These are phyloP conservation scores for Wickerhamiella azyma DNA, from an alignment of 805 yeast species.

Conservation along the genomic window DNA sequence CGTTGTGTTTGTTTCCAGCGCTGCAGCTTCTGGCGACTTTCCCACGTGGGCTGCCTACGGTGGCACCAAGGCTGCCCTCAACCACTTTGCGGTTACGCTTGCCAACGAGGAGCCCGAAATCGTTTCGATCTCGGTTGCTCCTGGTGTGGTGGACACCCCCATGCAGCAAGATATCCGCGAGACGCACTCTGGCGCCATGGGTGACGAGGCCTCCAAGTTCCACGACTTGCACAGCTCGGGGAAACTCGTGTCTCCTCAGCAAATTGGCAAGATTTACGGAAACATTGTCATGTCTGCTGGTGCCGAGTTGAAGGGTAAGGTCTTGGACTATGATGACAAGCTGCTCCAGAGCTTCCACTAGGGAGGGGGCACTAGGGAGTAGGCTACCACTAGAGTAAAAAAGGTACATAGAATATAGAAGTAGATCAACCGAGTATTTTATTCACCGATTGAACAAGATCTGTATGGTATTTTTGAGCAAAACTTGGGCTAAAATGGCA, in stretches of 20 bases:
- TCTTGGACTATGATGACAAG: conserved; percentile 37
- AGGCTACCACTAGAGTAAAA: too few species aligned
- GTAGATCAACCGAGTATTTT: too few species aligned
- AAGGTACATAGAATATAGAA: too few species aligned
- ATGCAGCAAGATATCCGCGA: conserved; percentile 80
- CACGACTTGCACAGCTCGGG: conserved; percentile 43
- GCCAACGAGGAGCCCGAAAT: conserved; percentile 54
- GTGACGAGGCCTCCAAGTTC: conserved; percentile 45
- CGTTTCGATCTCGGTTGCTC: conserved; percentile 64
- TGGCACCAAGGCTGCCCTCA: conserved; percentile 79
- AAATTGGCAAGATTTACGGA: conserved; percentile 60
- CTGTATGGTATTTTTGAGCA: background rate
- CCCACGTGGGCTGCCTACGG: conserved; percentile 89
- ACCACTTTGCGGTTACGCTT: conserved; percentile 55
- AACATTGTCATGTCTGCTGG: conserved; percentile 54
- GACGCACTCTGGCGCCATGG: conserved; percentile 47
- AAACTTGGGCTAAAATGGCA: background rate
- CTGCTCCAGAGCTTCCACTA: conserved; percentile 8
- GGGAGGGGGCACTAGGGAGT: too few species aligned
- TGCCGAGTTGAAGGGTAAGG: conserved; percentile 47
- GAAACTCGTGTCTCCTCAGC: conserved; percentile 49
- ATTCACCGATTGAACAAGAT: background rate
- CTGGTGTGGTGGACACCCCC: conserved; percentile 84
- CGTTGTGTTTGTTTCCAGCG: conserved; percentile 74
- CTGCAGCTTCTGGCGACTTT: conserved; percentile 56